Percentiles rank a stretch among this genome's conserved stretches.
These are phyloP conservation scores for Hirschfeldia incana DNA, from an alignment of 345 rosid genomes.

Conservation along the genomic window DNA sequence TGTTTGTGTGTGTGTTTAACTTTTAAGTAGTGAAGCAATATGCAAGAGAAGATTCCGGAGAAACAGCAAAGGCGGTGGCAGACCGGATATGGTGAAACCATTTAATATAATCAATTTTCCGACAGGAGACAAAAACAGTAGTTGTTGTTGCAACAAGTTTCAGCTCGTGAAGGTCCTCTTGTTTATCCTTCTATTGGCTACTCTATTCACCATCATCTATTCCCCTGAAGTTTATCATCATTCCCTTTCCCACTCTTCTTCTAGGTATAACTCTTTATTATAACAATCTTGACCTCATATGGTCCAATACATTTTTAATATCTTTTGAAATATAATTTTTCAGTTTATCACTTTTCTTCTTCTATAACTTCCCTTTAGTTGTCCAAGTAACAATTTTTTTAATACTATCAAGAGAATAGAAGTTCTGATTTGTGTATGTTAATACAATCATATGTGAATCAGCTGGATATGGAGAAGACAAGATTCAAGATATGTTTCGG, in stretches of 20 bases:
- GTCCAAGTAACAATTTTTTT: neutral
- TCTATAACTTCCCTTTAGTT: neutral
- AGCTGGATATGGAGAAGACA: constrained; percentile 72
- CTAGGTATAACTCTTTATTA: constrained; percentile 36
- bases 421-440: neutral
- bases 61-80: constrained; percentile 41
- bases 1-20: neutral
- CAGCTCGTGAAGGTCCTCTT: constrained; percentile 63
- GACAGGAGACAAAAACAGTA: constrained; percentile 48
- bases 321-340: neutral
- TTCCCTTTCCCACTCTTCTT: constrained; percentile 35
- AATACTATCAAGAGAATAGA: neutral
- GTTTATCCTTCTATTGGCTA: constrained; percentile 55
- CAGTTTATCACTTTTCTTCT: neutral
- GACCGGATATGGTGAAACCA: constrained; percentile 33
- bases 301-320: neutral
- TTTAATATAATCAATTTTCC: constrained; percentile 51
- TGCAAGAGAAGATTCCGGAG: constrained; percentile 58
- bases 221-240: constrained; percentile 58
- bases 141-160: constrained; percentile 57
- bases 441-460: neutral
- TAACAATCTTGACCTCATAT: neutral
- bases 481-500: constrained; percentile 63
- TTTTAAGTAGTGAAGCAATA: constrained; percentile 60
- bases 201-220: constrained; percentile 54